Percentiles rank a stretch among this genome's conserved stretches.
phyloP scores from a whole-genome alignment of 2,329 filamentous ascomycete species.

The Emmonsiellopsis sp. region DNA sequence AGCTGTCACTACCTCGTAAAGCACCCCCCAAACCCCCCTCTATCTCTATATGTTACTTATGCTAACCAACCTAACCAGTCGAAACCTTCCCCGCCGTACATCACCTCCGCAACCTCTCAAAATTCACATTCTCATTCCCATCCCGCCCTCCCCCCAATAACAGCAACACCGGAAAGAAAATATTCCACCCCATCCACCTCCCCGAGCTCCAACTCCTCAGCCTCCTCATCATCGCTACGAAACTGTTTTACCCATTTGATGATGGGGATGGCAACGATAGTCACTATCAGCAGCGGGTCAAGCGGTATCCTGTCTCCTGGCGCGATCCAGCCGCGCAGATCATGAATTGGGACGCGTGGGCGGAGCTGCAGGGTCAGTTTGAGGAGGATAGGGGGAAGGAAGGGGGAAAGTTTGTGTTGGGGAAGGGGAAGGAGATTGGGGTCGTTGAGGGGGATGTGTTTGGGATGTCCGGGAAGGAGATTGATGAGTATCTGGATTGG shows the following conservation, averaged over 20 bases:
- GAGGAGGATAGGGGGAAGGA: constrained; percentile 19
- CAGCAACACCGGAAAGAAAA: constrained; percentile 5
- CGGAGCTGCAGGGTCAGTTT: constrained; percentile 38
- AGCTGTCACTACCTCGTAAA: constrained; percentile 65
- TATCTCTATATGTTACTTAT: neutral
- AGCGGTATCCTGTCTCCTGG: constrained; percentile 40
- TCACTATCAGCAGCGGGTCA: neutral
- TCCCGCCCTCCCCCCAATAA: constrained; percentile 16
- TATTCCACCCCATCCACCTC: constrained; percentile 42
- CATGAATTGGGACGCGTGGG: constrained; percentile 69
- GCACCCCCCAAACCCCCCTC: constrained; percentile 17
- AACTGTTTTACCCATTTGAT: constrained; percentile 71
- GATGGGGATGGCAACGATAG: constrained; percentile 24
- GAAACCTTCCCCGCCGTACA: constrained; percentile 45
- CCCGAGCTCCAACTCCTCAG: constrained; percentile 69
- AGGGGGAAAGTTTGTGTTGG: constrained; percentile 30
- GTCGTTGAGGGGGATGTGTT: constrained; percentile 55
- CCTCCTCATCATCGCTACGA: constrained; percentile 65
- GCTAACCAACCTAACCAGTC: constrained; percentile 16
- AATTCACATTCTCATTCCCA: constrained; percentile 50
- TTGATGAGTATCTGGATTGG: constrained; percentile 74
- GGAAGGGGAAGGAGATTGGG: constrained; percentile 42
- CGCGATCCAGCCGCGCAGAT: constrained; percentile 50
- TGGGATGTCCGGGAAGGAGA: constrained; percentile 49
- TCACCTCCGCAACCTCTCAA: constrained; percentile 46